These are phyloP conservation scores for Diaporthe humulicola DNA, from an alignment of 2,329 filamentous ascomycete species.

Conservation along the genomic window DNA sequence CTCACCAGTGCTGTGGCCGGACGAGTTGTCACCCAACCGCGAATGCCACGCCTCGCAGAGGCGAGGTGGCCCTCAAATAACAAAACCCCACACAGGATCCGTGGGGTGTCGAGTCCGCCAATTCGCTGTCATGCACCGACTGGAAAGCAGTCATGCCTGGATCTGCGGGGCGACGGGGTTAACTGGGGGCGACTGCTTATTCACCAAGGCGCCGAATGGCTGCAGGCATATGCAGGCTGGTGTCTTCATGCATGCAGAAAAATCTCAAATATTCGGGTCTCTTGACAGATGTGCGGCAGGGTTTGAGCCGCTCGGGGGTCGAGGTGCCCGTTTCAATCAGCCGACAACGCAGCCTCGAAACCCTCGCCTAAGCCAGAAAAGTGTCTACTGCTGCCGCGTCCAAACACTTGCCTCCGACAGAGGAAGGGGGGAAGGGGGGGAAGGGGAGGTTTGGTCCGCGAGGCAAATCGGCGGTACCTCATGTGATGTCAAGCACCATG, in stretches of 20 bases:
- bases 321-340: constrained; percentile 20
- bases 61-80: not conserved
- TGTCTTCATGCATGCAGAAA: constrained; percentile 8
- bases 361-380: not conserved
- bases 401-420: not conserved
- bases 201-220: constrained; percentile 22
- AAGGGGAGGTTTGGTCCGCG: too few species aligned
- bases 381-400: not conserved
- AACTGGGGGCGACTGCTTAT: constrained; percentile 4
- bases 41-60: constrained; percentile 12
- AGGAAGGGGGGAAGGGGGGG: not conserved
- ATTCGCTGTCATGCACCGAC: constrained; percentile 21
- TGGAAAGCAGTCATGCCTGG: constrained; percentile 17
- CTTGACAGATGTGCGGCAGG: constrained; percentile 17
- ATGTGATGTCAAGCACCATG: constrained; percentile 4
- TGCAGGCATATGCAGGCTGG: constrained; percentile 22
- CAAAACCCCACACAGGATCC: constrained; percentile 19
- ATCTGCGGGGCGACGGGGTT: constrained; percentile 25
- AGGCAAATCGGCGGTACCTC: not conserved
- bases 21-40: constrained; percentile 27
- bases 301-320: constrained; percentile 14
- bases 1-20: not conserved
- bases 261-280: constrained; percentile 4
- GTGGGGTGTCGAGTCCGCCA: constrained; percentile 25
- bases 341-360: constrained; percentile 4